Percentiles rank a stretch among this genome's conserved stretches.
Conservation (phyloP, 129 eudicot genomes). For the Flaveria bidentis region DNA sequence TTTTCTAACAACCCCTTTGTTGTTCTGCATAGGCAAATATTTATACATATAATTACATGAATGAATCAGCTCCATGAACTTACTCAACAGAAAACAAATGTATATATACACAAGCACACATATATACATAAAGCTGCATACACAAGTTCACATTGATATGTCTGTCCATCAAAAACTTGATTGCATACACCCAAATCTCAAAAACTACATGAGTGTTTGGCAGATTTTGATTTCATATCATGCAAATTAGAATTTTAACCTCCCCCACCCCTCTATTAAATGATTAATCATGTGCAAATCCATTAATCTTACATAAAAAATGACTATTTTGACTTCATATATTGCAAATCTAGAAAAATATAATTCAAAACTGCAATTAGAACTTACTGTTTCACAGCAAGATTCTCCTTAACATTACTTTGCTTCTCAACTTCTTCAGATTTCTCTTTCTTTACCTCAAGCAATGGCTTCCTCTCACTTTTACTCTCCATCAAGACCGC, state of each 20-base stretch:
- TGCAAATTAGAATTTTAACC: not conserved
- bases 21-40: slow-evolving; percentile 43
- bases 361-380: not conserved
- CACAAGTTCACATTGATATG: not conserved
- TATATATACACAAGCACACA: not conserved
- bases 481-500: slow-evolving; percentile 42
- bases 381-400: slow-evolving; percentile 53
- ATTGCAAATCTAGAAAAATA: too few relatives aligned
- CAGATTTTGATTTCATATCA: not conserved
- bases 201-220: not conserved
- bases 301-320: too few relatives aligned
- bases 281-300: not conserved
- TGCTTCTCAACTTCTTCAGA: slow-evolving; percentile 33
- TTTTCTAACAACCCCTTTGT: slow-evolving; percentile 57
- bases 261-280: not conserved
- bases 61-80: not conserved
- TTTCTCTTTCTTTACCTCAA: slow-evolving; percentile 55
- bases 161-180: too few relatives aligned
- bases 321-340: too few relatives aligned
- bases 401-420: slow-evolving; percentile 45
- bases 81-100: not conserved
- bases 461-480: slow-evolving; percentile 73
- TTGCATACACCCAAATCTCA: not conserved
- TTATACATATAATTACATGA: too few relatives aligned
- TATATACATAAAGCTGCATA: too few relatives aligned